These are phyloP conservation scores for Aspergillus terreus DNA, from an alignment of 2,329 filamentous ascomycete genomes.

Conservation along the genomic window DNA sequence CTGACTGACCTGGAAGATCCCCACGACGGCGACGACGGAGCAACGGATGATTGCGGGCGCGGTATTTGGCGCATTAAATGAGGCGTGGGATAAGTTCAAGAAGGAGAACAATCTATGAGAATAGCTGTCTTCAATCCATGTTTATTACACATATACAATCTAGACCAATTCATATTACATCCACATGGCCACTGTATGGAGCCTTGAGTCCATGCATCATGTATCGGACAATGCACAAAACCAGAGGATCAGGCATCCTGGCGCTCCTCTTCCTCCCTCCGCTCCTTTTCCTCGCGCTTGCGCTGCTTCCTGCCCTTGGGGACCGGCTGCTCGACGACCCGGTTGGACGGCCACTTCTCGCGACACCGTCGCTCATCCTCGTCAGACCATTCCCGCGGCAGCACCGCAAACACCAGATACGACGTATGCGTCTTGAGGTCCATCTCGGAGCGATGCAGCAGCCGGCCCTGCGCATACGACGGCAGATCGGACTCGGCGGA, in stretches of 20 bases:
- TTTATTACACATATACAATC: constrained; percentile 6
- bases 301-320: constrained; percentile 38
- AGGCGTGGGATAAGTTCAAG: constrained; percentile 68
- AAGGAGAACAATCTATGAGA: constrained; percentile 55
- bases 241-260: background rate
- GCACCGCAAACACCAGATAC: constrained; percentile 89
- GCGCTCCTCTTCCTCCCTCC: constrained; percentile 11
- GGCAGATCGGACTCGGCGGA: constrained; percentile 31
- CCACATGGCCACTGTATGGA: background rate
- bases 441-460: constrained; percentile 76
- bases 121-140: background rate
- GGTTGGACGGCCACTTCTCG: constrained; percentile 62
- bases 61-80: constrained; percentile 63
- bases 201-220: background rate
- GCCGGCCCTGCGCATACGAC: constrained; percentile 68
- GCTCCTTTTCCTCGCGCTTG: constrained; percentile 46
- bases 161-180: background rate
- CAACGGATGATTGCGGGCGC: constrained; percentile 64
- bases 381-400: constrained; percentile 81
- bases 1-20: constrained; percentile 45
- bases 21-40: constrained; percentile 62
- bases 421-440: constrained; percentile 95
- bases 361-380: constrained; percentile 71
- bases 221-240: background rate
- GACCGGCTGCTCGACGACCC: constrained; percentile 36